phyloP scores from a whole-genome alignment of 1,284 basidiomycete species.

The Ganoderma sinense region DNA sequence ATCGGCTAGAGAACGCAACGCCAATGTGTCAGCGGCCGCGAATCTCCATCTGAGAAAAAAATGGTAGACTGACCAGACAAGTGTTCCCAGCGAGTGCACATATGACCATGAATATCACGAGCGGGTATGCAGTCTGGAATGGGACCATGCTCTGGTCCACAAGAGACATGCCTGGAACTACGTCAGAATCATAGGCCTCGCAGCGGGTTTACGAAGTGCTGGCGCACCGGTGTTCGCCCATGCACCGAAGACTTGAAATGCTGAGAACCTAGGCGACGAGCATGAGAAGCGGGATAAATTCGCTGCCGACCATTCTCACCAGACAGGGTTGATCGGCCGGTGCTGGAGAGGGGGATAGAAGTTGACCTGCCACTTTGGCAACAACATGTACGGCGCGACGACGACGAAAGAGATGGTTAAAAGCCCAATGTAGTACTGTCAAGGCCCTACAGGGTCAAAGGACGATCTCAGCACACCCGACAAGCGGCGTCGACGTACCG shows the following conservation, averaged over 20 bases:
- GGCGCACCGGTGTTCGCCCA: conserved; percentile 71
- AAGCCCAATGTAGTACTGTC: conserved; percentile 54
- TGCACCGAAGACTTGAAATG: conserved; percentile 67
- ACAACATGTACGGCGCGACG: conserved; percentile 49
- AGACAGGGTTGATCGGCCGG: conserved; percentile 48
- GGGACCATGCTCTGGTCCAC: conserved; percentile 66
- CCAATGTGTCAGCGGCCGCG: conserved; percentile 12
- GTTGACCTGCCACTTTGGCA: conserved; percentile 40
- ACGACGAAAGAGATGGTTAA: conserved; percentile 71
- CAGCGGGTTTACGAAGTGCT: conserved; percentile 32
- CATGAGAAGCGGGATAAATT: conserved; percentile 1
- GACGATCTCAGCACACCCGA: not conserved
- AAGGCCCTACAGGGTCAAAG: not conserved
- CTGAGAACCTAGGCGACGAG: conserved; percentile 52
- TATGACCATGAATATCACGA: conserved; percentile 54
- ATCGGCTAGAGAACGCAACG: conserved; percentile 13
- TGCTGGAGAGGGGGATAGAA: conserved; percentile 41
- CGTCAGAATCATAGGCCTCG: not conserved
- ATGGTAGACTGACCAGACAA: conserved; percentile 50
- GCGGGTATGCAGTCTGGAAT: conserved; percentile 62
- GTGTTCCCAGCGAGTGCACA: conserved; percentile 73
- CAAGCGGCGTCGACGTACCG: conserved; percentile 30
- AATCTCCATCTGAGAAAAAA: conserved; percentile 36
- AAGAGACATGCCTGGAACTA: conserved; percentile 58
- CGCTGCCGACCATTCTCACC: conserved; percentile 37